Percentiles rank a stretch among this genome's conserved stretches.
These are phyloP conservation scores for Solanum aculeatissimum DNA, from an alignment of 305 asterid species.

Conservation along the genomic window DNA sequence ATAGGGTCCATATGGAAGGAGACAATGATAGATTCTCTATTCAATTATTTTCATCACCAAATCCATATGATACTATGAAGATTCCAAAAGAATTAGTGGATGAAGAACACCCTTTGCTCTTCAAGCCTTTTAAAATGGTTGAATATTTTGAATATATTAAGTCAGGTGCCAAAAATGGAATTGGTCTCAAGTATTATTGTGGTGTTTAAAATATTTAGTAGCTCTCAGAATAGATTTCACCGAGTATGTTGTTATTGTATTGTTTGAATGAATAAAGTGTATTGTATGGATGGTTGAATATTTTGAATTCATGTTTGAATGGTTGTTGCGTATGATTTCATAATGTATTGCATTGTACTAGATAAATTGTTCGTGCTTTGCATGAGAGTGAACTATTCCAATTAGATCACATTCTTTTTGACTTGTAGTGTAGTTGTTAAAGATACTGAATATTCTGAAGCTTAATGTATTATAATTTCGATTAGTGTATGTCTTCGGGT, in stretches of 20 bases:
- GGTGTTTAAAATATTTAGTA: neutral
- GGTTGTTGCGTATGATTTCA: neutral
- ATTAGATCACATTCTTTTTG: too few relatives aligned
- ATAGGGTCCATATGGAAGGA: neutral
- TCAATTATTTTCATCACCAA: neutral
- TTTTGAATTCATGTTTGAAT: too few relatives aligned
- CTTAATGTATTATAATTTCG: too few relatives aligned
- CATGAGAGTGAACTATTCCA: too few relatives aligned
- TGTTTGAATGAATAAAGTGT: too few relatives aligned
- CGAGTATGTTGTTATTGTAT: too few relatives aligned
- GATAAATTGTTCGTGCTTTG: too few relatives aligned
- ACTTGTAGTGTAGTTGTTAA: too few relatives aligned
- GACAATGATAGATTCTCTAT: neutral
- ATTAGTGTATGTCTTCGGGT: too few relatives aligned
- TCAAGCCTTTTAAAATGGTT: neutral
- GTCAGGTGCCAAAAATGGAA: neutral
- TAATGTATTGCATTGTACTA: neutral
- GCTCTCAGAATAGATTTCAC: too few relatives aligned
- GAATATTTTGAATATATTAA: neutral
- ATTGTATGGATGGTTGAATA: neutral
- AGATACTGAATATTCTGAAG: too few relatives aligned
- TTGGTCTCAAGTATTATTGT: too few relatives aligned
- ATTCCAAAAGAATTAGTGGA: constrained; percentile 7
- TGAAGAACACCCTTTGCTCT: constrained; percentile 7
- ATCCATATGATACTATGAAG: neutral